phyloP scores from a whole-genome alignment of 306 rosid genomes.

The Echinosophora koreensis region DNA sequence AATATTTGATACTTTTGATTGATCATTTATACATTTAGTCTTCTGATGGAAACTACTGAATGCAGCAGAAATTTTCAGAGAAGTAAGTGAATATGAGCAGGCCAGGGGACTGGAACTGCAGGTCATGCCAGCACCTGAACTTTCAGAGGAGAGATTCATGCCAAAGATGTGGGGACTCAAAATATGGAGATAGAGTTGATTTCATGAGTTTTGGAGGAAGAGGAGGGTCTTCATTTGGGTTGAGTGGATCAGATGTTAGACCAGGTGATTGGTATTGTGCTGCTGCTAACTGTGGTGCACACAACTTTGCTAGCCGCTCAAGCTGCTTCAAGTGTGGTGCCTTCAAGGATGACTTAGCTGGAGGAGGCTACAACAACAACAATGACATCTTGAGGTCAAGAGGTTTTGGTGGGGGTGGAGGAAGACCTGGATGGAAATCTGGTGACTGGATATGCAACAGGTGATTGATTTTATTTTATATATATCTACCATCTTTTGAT shows the following conservation, averaged over 20 bases:
- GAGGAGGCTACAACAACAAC: conserved; percentile 57
- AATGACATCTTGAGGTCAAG: conserved; percentile 64
- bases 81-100: conserved; percentile 69
- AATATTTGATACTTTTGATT: not conserved
- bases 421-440: conserved; percentile 92
- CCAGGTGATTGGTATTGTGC: conserved; percentile 96
- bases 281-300: conserved; percentile 81
- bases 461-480: conserved; percentile 45
- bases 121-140: conserved; percentile 95
- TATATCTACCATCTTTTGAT: conserved; percentile 26
- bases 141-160: conserved; percentile 96
- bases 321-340: conserved; percentile 99
- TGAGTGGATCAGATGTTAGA: conserved; percentile 83
- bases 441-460: conserved; percentile 99
- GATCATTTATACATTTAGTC: not conserved
- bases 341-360: conserved; percentile 76
- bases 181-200: conserved; percentile 61
- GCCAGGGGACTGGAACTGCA: conserved; percentile 99
- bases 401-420: conserved; percentile 46
- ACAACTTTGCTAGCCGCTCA: conserved; percentile 93
- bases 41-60: conserved; percentile 27
- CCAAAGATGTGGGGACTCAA: conserved; percentile 92
- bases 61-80: conserved; percentile 44
- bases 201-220: conserved; percentile 64
- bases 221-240: conserved; percentile 78